A percentile compares a stretch with the other conserved stretches of the same genome.
Evolutionary conservation across 441 rosid genomes (phyloP).

Genomic region (Gossypium schwendimanii): DNA sequence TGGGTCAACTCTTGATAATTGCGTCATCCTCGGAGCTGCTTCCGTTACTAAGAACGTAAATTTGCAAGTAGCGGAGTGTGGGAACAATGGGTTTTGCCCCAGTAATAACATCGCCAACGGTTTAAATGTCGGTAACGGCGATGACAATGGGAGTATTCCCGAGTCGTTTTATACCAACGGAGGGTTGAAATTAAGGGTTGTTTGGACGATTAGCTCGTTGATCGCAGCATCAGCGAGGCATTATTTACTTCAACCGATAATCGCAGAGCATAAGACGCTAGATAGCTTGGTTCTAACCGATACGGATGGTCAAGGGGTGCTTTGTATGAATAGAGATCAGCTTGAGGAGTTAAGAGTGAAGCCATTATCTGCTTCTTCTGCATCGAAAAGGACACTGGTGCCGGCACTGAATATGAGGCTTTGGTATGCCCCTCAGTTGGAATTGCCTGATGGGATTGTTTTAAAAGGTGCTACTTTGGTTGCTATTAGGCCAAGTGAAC

Average conservation of each 20-base stretch:
- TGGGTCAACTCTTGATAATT: slow-evolving; percentile 80
- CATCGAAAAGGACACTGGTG: slow-evolving; percentile 87
- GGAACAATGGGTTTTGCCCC: slow-evolving; percentile 15
- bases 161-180: slow-evolving; percentile 92
- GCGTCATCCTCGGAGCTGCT: slow-evolving; percentile 81
- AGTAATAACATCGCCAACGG: neutral
- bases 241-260: slow-evolving; percentile 77
- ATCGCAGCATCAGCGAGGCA: slow-evolving; percentile 93
- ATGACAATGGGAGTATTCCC: slow-evolving; percentile 76
- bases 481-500: slow-evolving; percentile 78
- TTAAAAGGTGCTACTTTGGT: slow-evolving; percentile 88
- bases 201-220: slow-evolving; percentile 89
- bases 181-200: slow-evolving; percentile 79
- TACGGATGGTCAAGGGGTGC: slow-evolving; percentile 78
- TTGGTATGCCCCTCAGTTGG: slow-evolving; percentile 81
- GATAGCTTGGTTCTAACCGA: slow-evolving; percentile 75
- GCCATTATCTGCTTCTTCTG: slow-evolving; percentile 74
- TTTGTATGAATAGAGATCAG: slow-evolving; percentile 83
- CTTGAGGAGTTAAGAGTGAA: slow-evolving; percentile 84
- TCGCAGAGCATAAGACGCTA: slow-evolving; percentile 75
- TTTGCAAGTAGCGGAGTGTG: slow-evolving; percentile 17
- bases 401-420: slow-evolving; percentile 87
- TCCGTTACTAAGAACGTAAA: slow-evolving; percentile 31
- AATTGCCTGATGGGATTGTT: slow-evolving; percentile 68
- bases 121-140: slow-evolving; percentile 12